Evolutionary conservation across 768 basidiomycete species (phyloP).

Genomic region (Xerocomellus intermedius): DNA sequence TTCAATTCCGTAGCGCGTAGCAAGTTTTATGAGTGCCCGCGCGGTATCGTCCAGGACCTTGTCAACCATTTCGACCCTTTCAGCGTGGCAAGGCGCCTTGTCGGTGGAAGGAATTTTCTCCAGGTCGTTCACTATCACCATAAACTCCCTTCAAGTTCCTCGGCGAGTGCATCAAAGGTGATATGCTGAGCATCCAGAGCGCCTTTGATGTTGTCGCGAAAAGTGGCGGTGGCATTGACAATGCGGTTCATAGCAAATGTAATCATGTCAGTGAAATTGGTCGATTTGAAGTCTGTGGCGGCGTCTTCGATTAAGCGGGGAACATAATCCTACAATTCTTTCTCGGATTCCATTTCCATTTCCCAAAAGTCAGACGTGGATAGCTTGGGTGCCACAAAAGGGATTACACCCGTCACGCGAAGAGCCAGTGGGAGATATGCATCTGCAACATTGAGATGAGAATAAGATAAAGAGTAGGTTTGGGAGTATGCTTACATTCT

Average conservation of each 20-base stretch:
- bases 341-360: not conserved
- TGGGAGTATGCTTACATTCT: not conserved
- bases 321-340: not conserved
- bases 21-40: constrained; percentile 1
- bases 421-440: not conserved
- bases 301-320: constrained; percentile 4
- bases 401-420: not conserved
- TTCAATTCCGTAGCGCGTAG: constrained; percentile 1
- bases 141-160: constrained; percentile 13
- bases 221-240: constrained; percentile 8
- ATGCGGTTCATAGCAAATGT: constrained; percentile 5
- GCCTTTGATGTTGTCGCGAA: constrained; percentile 10
- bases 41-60: constrained; percentile 3
- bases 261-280: constrained; percentile 7
- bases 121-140: not conserved
- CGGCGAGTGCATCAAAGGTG: constrained; percentile 2
- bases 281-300: not conserved
- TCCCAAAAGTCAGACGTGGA: constrained; percentile 15
- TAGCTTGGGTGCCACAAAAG: not conserved
- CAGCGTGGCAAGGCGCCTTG: constrained; percentile 2
- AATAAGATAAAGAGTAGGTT: not conserved
- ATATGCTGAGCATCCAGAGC: constrained; percentile 4
- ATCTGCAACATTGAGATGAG: not conserved
- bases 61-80: constrained; percentile 5
- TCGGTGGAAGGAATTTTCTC: not conserved